Percentiles rank a stretch among this genome's conserved stretches.
Evolutionary conservation across 163 green algal genomes (phyloP).

Genomic region (Prototheca cutis): DNA sequence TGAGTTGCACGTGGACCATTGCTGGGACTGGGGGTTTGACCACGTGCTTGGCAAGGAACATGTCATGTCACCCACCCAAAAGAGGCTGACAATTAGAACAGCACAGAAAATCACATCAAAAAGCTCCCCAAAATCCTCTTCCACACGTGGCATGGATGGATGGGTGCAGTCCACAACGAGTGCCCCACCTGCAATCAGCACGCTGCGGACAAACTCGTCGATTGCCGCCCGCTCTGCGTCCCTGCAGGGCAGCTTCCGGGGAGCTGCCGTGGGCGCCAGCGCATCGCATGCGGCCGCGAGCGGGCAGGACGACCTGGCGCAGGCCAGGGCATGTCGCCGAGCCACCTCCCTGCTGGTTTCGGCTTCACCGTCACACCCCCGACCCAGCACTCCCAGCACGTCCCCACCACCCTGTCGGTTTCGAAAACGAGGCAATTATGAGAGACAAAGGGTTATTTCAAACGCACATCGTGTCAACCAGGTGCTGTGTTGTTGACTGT

Average conservation of each 20-base stretch:
- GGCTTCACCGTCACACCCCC: neutral
- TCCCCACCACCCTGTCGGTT: constrained; percentile 23
- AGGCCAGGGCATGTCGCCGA: too few relatives aligned
- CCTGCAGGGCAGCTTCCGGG: constrained; percentile 54
- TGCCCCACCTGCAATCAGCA: constrained; percentile 20
- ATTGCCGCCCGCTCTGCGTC: constrained; percentile 56
- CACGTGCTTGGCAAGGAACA: too few relatives aligned
- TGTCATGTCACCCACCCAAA: too few relatives aligned
- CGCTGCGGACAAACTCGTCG: constrained; percentile 56
- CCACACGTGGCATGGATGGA: too few relatives aligned
- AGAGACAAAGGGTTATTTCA: neutral
- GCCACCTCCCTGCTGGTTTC: constrained; percentile 1
- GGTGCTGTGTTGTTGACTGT: too few relatives aligned
- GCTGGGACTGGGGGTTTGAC: too few relatives aligned
- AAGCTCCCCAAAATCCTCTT: too few relatives aligned
- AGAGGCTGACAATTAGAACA: too few relatives aligned
- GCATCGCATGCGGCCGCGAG: constrained; percentile 26
- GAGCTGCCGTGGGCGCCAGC: constrained; percentile 39
- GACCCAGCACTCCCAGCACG: constrained; percentile 19
- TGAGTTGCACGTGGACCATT: too few relatives aligned
- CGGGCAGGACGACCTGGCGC: neutral
- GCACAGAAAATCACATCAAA: too few relatives aligned
- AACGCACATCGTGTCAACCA: too few relatives aligned
- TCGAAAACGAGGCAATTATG: neutral
- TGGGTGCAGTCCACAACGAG: too few relatives aligned